phyloP scores from a whole-genome alignment of 192 early-diverging fungal species.

The Haplosporangium gracile region DNA sequence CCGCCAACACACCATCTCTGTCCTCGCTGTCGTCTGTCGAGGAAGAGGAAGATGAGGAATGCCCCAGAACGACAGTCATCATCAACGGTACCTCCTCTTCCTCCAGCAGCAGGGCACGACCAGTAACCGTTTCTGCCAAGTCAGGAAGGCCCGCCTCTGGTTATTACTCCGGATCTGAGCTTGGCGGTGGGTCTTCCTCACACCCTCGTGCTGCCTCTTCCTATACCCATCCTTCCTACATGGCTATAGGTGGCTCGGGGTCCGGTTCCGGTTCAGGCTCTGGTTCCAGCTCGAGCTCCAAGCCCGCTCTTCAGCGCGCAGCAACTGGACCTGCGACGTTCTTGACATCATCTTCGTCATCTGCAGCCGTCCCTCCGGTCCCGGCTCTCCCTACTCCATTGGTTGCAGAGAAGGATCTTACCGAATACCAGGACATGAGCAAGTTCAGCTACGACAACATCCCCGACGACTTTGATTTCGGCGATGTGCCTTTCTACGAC shows the following conservation, averaged over 20 bases:
- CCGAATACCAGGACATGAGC: slow-evolving; percentile 13
- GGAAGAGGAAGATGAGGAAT: slow-evolving; percentile 25
- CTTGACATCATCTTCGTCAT: slow-evolving; percentile 15
- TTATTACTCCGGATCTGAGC: slow-evolving; percentile 20
- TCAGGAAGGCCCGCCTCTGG: slow-evolving; percentile 8
- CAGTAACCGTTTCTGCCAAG: background rate
- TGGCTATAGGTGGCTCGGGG: background rate
- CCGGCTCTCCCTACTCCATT: slow-evolving; percentile 5
- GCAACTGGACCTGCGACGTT: slow-evolving; percentile 31
- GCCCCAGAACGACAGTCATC: background rate
- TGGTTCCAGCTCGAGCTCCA: slow-evolving; percentile 19
- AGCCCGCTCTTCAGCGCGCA: slow-evolving; percentile 34
- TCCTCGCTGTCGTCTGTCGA: slow-evolving; percentile 29
- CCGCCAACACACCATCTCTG: slow-evolving; percentile 22
- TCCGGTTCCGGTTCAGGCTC: background rate
- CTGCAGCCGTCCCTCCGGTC: slow-evolving; percentile 15
- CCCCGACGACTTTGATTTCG: slow-evolving; percentile 51
- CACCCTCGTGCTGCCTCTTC: slow-evolving; percentile 9
- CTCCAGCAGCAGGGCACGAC: background rate
- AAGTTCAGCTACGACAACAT: slow-evolving; percentile 38
- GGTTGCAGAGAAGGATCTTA: background rate
- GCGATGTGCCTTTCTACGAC: slow-evolving; percentile 48
- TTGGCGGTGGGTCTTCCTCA: background rate
- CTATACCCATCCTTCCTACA: background rate
- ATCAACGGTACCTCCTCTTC: background rate